Evolutionary conservation across 2,329 filamentous ascomycete species (phyloP).

Genomic region (Cladobotryum mycophilum): DNA sequence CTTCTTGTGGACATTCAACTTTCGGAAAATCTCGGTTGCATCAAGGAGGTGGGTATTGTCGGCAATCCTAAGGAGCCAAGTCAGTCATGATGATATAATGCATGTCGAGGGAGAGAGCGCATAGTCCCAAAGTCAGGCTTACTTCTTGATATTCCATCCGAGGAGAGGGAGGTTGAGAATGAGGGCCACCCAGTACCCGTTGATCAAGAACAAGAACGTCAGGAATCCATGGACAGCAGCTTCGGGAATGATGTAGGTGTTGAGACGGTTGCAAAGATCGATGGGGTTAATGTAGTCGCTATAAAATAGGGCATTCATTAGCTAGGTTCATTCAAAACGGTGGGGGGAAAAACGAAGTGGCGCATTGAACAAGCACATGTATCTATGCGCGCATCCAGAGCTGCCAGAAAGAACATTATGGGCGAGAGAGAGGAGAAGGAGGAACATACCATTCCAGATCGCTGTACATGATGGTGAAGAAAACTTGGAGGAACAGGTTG

Average conservation of each 20-base stretch:
- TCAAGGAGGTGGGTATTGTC: conserved; percentile 96
- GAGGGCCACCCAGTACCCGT: conserved; percentile 95
- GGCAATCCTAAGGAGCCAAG: conserved; percentile 60
- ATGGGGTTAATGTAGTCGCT: conserved; percentile 99
- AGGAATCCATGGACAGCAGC: conserved; percentile 95
- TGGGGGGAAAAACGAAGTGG: conserved; percentile 8
- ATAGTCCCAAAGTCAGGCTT: conserved; percentile 37
- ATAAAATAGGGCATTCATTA: conserved; percentile 2
- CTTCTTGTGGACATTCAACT: conserved; percentile 99
- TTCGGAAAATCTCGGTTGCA: conserved; percentile 98
- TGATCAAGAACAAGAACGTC: conserved; percentile 93
- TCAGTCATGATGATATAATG: conserved; percentile 16
- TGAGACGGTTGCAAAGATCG: conserved; percentile 99
- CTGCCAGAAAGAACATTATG: conserved; percentile 1
- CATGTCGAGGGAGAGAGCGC: not conserved
- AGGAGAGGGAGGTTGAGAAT: conserved; percentile 87
- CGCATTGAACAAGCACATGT: conserved; percentile 5
- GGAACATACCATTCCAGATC: conserved; percentile 89
- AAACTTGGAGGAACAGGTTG: conserved; percentile 99
- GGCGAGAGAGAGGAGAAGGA: conserved; percentile 12
- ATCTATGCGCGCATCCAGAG: conserved; percentile 2
- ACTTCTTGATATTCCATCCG: conserved; percentile 98
- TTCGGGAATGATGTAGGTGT: conserved; percentile 99
- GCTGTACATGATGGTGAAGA: conserved; percentile 99
- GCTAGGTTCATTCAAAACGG: not conserved